Conservation (phyloP, 441 rosid species). For the Populus hybrid region DNA sequence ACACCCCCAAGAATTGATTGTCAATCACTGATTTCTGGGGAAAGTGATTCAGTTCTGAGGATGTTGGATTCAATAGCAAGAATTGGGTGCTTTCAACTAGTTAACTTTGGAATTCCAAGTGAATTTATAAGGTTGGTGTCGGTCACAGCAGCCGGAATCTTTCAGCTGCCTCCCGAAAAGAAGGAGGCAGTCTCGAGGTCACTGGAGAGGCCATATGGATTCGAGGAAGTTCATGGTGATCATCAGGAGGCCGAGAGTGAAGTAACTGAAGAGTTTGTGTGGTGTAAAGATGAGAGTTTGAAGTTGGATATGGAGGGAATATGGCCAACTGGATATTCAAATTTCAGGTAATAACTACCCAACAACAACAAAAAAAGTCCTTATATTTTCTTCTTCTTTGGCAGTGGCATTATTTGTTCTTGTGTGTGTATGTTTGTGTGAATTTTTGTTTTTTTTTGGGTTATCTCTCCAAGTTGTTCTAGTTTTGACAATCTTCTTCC, state of each 20-base stretch:
- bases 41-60: slow-evolving; percentile 26
- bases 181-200: slow-evolving; percentile 37
- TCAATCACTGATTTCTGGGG: slow-evolving; percentile 27
- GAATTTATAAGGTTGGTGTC: slow-evolving; percentile 33
- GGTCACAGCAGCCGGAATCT: slow-evolving; percentile 40
- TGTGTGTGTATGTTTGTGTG: neutral
- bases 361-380: neutral
- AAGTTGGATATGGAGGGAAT: slow-evolving; percentile 46
- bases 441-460: neutral
- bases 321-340: slow-evolving; percentile 51
- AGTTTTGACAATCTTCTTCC: too few relatives aligned
- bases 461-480: neutral
- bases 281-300: slow-evolving; percentile 46
- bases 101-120: slow-evolving; percentile 53
- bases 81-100: slow-evolving; percentile 76
- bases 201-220: slow-evolving; percentile 47
- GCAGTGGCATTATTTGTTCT: neutral
- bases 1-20: slow-evolving; percentile 64
- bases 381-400: neutral
- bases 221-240: slow-evolving; percentile 46
- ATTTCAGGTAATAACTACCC: slow-evolving; percentile 49
- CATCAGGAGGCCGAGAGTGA: slow-evolving; percentile 36
- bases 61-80: slow-evolving; percentile 50
- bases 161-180: slow-evolving; percentile 41
- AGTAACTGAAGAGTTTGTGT: slow-evolving; percentile 51